Conservation (phyloP, 257 asterid genomes). For the Przewalskia tangutica region DNA sequence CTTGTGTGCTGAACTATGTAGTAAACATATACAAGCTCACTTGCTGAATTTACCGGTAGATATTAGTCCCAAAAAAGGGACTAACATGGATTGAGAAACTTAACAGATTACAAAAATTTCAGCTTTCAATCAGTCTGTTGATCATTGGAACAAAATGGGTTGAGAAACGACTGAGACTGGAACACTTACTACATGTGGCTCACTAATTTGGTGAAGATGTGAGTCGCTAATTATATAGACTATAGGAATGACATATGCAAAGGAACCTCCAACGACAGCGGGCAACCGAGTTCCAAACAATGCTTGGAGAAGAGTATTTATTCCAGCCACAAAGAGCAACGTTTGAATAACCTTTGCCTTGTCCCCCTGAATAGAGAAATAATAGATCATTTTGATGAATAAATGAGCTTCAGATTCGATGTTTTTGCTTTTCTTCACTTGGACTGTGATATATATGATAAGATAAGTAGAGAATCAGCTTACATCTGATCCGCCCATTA, state of each 20-base stretch:
- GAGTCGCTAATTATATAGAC: constrained; percentile 68
- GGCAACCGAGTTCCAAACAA: constrained; percentile 95
- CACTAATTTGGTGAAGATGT: constrained; percentile 51
- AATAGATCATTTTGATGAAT: background rate
- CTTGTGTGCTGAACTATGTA: background rate
- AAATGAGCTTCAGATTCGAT: background rate
- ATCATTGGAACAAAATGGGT: background rate
- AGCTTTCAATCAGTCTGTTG: background rate
- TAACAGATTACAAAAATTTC: background rate
- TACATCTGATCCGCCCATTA: constrained; percentile 96
- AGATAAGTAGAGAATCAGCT: constrained; percentile 14
- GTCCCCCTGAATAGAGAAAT: constrained; percentile 53
- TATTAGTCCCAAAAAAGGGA: background rate
- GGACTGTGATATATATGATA: background rate
- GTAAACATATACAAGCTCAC: background rate
- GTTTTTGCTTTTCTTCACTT: background rate
- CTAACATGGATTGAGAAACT: background rate
- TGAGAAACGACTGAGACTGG: background rate
- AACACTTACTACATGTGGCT: constrained; percentile 58
- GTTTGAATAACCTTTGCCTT: constrained; percentile 89
- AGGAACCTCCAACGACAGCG: constrained; percentile 91
- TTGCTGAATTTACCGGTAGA: background rate
- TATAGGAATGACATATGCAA: constrained; percentile 75
- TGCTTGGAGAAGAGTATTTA: constrained; percentile 92
- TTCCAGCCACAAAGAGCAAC: constrained; percentile 85